Base-by-base conservation (phyloP, 345 rosid species). In the Citrus cavaleriei region DNA sequence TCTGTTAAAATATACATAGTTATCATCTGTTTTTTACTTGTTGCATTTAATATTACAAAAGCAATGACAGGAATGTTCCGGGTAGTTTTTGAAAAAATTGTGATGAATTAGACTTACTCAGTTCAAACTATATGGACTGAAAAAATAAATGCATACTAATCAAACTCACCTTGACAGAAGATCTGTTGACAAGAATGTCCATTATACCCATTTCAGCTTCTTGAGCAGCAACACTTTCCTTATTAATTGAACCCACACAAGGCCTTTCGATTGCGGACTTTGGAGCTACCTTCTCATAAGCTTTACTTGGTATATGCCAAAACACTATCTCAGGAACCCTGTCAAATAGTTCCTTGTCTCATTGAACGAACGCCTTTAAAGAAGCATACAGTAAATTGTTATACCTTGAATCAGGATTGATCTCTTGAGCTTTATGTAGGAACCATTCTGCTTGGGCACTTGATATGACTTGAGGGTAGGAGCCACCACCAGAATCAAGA, bases 401-500 rank as follows among this genome's bases (percentile, higher is more conserved):
- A 9, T 83, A 91, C 93, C 95, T 88, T 77, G 89, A 83, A 83
- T 90, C 82, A 3, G 93, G 94, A 81, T 95, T 95, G 34, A 90
- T 83, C 83, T 85, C 83, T 62, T 49, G 81, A 5, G 95, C 90
- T 81, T 66, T 83, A 24, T 30, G 74, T 74, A 68, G 78, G 84
- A 95, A 93, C 99, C 99, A 93, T 40, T 91, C 88, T 60, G 88
- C 90, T 84, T 95, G 97, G 61, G 93, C 87, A 68, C 74, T 83
- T 78, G 98, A 95, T 77, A 92, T 81, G 72, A 92, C 92, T 77
- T 93, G 86, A 2, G 98, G 96, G 59, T 93, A 95, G 10, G 98
- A 92, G 25, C 97, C 98, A 65, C 98, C 99, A 0, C 99, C 99
- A 25, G 97, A 95, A 86, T 95, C 99, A 22, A 95, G 89, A 74